phyloP scores from a whole-genome alignment of 345 rosid species.

The Excoecaria cochinchinensis region DNA sequence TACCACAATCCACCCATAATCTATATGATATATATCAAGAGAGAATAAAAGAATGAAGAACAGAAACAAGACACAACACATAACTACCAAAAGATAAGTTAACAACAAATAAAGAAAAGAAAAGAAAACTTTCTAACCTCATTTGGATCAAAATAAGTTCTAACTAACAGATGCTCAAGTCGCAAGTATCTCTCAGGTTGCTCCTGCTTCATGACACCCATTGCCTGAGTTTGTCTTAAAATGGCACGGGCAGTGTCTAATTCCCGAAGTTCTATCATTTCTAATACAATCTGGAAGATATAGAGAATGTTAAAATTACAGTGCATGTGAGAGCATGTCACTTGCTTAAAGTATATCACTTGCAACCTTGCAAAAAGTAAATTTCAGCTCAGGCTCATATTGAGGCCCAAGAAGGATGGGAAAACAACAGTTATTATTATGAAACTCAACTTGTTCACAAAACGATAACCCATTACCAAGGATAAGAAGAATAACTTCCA shows the following conservation, averaged over 20 bases:
- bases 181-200: constrained; percentile 93
- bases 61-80: not conserved
- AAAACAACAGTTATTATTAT: not conserved
- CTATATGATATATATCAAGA: not conserved
- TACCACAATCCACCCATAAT: not conserved
- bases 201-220: constrained; percentile 99
- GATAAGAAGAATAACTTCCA: not conserved
- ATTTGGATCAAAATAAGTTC: constrained; percentile 92
- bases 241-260: constrained; percentile 95
- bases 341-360: not conserved
- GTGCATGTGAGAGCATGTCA: not conserved
- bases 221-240: constrained; percentile 93
- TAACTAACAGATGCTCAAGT: constrained; percentile 91
- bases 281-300: constrained; percentile 72
- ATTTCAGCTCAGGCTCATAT: not conserved
- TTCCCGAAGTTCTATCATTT: constrained; percentile 97
- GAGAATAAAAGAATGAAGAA: not conserved
- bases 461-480: not conserved
- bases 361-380: not conserved
- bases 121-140: constrained; percentile 53
- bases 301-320: constrained; percentile 11
- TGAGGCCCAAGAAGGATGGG: not conserved
- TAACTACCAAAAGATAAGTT: not conserved
- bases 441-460: not conserved
- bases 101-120: not conserved